Base-by-base conservation (phyloP, 1,284 basidiomycete species). In the Malassezia japonica region DNA sequence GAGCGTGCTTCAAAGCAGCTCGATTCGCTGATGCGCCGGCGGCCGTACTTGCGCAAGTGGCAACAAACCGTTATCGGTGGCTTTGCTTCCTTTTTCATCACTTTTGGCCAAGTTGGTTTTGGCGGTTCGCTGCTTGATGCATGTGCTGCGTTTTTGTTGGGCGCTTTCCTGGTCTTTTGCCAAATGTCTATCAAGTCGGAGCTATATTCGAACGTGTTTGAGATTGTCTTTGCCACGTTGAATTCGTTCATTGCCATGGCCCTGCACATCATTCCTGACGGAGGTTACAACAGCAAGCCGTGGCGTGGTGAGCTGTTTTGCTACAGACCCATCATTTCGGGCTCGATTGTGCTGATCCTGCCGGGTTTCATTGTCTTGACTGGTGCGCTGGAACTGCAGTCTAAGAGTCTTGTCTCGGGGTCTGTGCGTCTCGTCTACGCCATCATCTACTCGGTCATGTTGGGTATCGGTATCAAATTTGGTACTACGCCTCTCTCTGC, bases 351-450 rank as follows among this genome's bases (percentile, higher is more conserved):
- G 4, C 78, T 90, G 45, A 92, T 92, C 62, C 78, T 92, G 4
- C 89, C 86, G 12, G 74, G 74, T 13, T 74, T 74, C 82, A 83
- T 69, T 64, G 80, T 75, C 12, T 40, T 67, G 47, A 49, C 67
- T 78, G 79, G 86, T 83, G 38, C 84, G 20, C 81, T 92, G 40
- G 90, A 92, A 72, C 76, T 91, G 28, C 75, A 75, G 56, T 60
- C 63, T 16, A 72, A 72, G 52, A 71, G 62, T 46, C 39, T 72
- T 33, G 67, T 72, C 16, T 61, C 70, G 1, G 70, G 70, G 6
- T 83, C 85, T 18, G 87, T 91, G 32, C 80, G 87, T 33, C 77
- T 91, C 18, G 85, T 86, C 54, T 91, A 86, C 67, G 82, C 86
- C 13, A 78, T 87, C 47, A 80, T 86, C 59, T 87, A 86, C 63